Percentiles rank a stretch among this genome's conserved stretches.
These are phyloP conservation scores for Theobroma grandiflorum DNA, from an alignment of 441 rosid species.

Conservation along the genomic window DNA sequence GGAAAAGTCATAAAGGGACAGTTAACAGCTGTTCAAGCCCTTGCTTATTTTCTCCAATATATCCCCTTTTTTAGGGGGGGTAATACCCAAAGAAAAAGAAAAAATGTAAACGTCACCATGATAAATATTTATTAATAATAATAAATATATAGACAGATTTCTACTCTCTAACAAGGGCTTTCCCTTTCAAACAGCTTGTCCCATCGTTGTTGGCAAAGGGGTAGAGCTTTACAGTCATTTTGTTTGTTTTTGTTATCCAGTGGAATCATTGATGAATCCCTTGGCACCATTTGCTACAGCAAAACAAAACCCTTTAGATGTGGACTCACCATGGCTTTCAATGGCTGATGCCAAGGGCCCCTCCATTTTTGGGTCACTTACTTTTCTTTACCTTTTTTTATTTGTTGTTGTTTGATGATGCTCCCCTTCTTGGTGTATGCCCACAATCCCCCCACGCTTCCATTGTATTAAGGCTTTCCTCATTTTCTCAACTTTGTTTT, in stretches of 20 bases:
- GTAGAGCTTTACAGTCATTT: not conserved
- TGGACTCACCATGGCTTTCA: not conserved
- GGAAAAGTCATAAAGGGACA: not conserved
- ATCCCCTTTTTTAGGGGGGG: not conserved
- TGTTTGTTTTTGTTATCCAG: not conserved
- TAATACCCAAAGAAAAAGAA: not conserved
- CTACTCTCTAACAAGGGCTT: not conserved
- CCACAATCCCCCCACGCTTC: not conserved
- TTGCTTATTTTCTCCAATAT: not conserved
- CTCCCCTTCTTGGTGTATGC: not conserved
- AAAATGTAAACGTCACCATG: not conserved
- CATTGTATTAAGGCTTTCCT: not conserved
- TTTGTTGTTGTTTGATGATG: not conserved
- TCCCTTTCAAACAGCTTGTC: not conserved
- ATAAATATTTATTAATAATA: not conserved
- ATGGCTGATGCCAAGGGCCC: not conserved
- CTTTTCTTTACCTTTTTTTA: not conserved
- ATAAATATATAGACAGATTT: not conserved
- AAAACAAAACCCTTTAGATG: not conserved
- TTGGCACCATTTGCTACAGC: not conserved
- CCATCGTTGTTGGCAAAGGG: not conserved
- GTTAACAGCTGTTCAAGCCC: not conserved
- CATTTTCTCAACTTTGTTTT: not conserved
- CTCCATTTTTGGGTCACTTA: not conserved
- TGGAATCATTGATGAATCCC: not conserved